Percentiles rank a stretch among this genome's conserved stretches.
These are phyloP conservation scores for Nothomitra cinnamomea DNA, from an alignment of 2,329 filamentous ascomycete genomes.

Conservation along the genomic window DNA sequence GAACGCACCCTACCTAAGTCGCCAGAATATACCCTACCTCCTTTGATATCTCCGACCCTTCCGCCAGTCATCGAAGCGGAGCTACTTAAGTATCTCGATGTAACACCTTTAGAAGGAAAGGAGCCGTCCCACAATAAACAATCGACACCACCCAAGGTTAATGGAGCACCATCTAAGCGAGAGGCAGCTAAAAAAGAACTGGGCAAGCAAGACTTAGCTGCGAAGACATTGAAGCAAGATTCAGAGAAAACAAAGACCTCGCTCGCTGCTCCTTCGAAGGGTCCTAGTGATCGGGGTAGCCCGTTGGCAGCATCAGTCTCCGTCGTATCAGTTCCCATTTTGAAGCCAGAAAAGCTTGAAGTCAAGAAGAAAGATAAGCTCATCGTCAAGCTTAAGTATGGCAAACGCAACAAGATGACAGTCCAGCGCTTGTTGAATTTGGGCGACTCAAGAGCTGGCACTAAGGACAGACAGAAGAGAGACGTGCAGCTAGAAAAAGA, in stretches of 20 bases:
- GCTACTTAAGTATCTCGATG: not conserved
- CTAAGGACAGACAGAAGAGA: not conserved
- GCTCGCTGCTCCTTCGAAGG: not conserved
- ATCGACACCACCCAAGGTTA: no score
- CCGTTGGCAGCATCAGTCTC: not conserved
- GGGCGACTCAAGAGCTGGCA: not conserved
- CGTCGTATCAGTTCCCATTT: not conserved
- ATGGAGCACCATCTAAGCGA: no score
- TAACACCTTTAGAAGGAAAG: no score
- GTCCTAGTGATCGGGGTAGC: not conserved
- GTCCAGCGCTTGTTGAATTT: not conserved
- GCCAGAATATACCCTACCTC: not conserved
- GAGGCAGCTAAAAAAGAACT: no score
- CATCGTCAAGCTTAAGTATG: constrained; percentile 1
- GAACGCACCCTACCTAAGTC: not conserved
- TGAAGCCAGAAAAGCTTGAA: not conserved
- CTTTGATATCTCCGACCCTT: constrained; percentile 2
- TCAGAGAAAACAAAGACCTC: no score
- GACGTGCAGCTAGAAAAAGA: not conserved
- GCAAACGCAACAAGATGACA: not conserved
- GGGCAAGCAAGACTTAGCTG: no score
- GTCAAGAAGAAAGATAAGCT: not conserved
- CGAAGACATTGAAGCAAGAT: no score
- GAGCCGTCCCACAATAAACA: no score
- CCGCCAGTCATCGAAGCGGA: constrained; percentile 4